Conservation (phyloP, 176 grass and related monocot species). For the Puya raimondii region DNA sequence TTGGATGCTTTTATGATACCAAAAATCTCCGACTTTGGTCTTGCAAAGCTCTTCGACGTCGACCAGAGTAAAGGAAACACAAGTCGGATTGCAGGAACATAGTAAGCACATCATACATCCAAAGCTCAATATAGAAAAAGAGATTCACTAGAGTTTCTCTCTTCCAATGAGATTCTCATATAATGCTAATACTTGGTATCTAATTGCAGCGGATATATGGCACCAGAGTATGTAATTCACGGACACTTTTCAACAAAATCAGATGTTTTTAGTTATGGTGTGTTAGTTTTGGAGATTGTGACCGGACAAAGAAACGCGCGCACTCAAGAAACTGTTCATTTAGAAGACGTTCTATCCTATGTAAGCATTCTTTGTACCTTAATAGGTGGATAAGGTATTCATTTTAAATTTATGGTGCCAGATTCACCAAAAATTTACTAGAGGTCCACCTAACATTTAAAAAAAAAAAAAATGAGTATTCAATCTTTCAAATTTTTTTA, state of each 20-base stretch:
- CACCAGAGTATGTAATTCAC: slow-evolving; percentile 56
- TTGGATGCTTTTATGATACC: too few species aligned
- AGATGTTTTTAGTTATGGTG: slow-evolving; percentile 51
- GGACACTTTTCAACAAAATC: slow-evolving; percentile 59
- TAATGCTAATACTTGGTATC: neutral
- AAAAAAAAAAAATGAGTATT: too few species aligned
- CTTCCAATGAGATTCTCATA: neutral
- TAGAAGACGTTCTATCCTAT: slow-evolving; percentile 33
- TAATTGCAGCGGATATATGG: slow-evolving; percentile 55
- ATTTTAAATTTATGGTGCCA: too few species aligned
- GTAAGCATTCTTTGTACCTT: slow-evolving; percentile 13
- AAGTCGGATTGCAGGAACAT: neutral
- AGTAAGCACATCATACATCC: slow-evolving; percentile 6
- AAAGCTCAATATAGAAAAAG: neutral
- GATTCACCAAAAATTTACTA: too few species aligned
- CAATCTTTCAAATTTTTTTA: neutral
- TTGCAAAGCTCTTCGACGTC: too few species aligned
- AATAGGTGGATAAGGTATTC: too few species aligned
- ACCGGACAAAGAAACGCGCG: slow-evolving; percentile 43
- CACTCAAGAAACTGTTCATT: slow-evolving; percentile 8
- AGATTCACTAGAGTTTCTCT: too few species aligned
- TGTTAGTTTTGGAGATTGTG: slow-evolving; percentile 60
- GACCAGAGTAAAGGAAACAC: too few species aligned
- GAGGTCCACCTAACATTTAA: neutral
- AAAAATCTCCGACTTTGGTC: too few species aligned